Base-by-base conservation (phyloP, 1,284 basidiomycete genomes). In the Apiotrichum brassicae region DNA sequence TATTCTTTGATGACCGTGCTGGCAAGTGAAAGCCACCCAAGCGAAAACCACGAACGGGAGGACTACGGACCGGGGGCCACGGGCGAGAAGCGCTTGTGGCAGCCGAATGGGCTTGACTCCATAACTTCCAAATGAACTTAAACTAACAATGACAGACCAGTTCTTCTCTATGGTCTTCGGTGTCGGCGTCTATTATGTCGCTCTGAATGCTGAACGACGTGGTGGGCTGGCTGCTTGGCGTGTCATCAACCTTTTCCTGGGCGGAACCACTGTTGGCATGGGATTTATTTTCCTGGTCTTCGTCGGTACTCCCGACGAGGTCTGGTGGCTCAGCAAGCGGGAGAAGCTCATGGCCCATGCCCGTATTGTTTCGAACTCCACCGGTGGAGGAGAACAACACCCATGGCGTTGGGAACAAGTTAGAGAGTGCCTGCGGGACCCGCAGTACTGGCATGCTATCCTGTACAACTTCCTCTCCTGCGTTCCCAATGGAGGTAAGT, bases 161-260 rank as follows among this genome's bases (percentile, higher is more conserved):
- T 63, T 59, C 54, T 57, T 65, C 49, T 49, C 46, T 6, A 57
- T 59, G n/a, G 36, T 61, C 33, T 59, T 56, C 41, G 48, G 51
- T 5, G 37, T 56, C 1, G 51, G 50, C 28, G 58, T 56, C 53
- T 65, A 60, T 49, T 60, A 53, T 39, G 58, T 65, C 35, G 63
- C 57, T 14, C 46, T 49, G 14, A 46, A 51, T 23, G 47, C 59
- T 6, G 43, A 60, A 33, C 25, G 35, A 23, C 19, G 43, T 3
- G 62, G 62, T 25, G 53, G 54, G 8, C 44, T 61, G 4, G 60
- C 60, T 9, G 63, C 54, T 4, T 65, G 63, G 63, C 51, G 62
- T 13, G 61, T 59, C 12, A 65, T 65, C 58, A 61, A 61, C 51
- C 59, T 59, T 34, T 65, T 65, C 58, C 59, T 65, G 19, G 63